A percentile compares a stretch with the other conserved stretches of the same genome.
Conservation (phyloP, 441 rosid species). For the Pelargonium citronellum region DNA sequence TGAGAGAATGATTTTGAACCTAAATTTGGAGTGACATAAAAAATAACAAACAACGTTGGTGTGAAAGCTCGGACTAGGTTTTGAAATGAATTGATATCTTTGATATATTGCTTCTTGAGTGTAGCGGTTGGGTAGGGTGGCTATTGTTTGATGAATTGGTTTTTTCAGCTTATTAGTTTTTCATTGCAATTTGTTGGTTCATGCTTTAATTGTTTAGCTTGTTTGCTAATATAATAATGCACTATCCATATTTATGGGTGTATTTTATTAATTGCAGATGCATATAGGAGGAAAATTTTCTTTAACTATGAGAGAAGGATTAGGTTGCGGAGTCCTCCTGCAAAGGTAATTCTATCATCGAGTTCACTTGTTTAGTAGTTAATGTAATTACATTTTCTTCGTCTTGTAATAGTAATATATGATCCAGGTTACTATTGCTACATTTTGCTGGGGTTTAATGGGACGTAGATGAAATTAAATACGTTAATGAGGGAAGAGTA, state of each 20-base stretch:
- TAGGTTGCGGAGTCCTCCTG: constrained; percentile 79
- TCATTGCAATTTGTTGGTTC: background rate
- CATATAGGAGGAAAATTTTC: constrained; percentile 73
- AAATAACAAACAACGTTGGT: too few species aligned
- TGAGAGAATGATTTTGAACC: background rate
- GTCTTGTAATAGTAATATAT: background rate
- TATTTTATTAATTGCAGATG: constrained; percentile 39
- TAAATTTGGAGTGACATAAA: background rate
- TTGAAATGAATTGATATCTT: background rate
- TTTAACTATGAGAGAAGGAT: constrained; percentile 91
- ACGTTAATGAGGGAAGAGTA: too few species aligned
- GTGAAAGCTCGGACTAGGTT: background rate
- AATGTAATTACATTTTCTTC: background rate
- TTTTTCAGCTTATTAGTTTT: background rate
- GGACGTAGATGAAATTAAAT: too few species aligned
- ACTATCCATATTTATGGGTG: background rate
- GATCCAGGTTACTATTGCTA: too few species aligned
- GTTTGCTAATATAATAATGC: background rate
- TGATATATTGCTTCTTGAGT: background rate
- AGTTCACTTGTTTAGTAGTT: background rate
- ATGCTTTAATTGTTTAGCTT: background rate
- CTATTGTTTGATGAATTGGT: background rate
- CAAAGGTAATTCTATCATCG: constrained; percentile 43
- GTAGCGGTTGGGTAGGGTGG: background rate
- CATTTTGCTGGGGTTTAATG: too few species aligned